These are phyloP conservation scores for Cenchrus americanus DNA, from an alignment of 176 grass and related monocot genomes.

Conservation along the genomic window DNA sequence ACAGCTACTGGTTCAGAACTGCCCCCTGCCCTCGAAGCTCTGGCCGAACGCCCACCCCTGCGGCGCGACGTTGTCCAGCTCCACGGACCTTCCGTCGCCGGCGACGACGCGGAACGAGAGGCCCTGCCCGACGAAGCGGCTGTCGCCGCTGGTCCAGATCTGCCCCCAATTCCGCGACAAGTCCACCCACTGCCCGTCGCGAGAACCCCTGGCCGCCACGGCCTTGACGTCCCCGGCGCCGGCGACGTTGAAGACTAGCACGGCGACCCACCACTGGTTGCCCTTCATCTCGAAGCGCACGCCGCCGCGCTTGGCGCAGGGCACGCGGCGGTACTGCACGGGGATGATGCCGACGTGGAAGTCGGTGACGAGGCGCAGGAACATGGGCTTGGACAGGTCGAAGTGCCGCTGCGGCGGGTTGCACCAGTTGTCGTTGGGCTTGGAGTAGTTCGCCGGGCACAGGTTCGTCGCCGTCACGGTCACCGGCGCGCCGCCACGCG, in stretches of 20 bases:
- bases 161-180: conserved; percentile 41
- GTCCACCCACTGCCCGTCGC: conserved; percentile 38
- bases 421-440: conserved; percentile 34
- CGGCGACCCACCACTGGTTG: conserved; percentile 52
- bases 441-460: conserved; percentile 34
- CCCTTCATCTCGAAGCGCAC: conserved; percentile 49
- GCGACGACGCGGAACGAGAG: conserved; percentile 38
- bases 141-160: conserved; percentile 2
- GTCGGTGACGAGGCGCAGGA: conserved; percentile 46
- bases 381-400: conserved; percentile 42
- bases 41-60: conserved; percentile 22
- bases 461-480: conserved; percentile 34
- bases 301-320: conserved; percentile 53
- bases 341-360: conserved; percentile 67
- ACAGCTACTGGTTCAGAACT: neutral
- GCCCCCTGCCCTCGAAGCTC: conserved; percentile 21
- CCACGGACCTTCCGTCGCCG: conserved; percentile 7
- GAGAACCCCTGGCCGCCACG: conserved; percentile 20
- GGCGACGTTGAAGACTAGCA: conserved; percentile 51
- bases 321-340: conserved; percentile 58
- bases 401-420: conserved; percentile 42
- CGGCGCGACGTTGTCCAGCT: conserved; percentile 26
- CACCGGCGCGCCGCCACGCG: neutral
- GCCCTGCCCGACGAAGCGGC: neutral
- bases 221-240: conserved; percentile 38